Percentiles rank a stretch among this genome's conserved stretches.
Evolutionary conservation across 345 rosid genomes (phyloP).

Genomic region (Linum tenue): DNA sequence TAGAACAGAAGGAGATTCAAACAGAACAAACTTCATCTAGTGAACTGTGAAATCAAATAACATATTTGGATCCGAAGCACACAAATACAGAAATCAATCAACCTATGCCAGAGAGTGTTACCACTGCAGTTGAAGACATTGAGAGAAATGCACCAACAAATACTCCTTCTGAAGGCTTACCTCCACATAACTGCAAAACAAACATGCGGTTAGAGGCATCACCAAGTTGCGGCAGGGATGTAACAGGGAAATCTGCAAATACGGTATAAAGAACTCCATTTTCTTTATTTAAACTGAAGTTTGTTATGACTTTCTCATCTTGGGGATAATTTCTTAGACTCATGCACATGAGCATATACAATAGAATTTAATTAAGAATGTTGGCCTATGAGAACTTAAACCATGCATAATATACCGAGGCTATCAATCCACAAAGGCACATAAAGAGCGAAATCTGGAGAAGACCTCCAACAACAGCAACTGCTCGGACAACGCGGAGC

Average conservation of each 20-base stretch:
- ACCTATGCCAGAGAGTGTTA: constrained; percentile 14
- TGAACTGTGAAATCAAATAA: neutral
- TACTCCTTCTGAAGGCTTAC: constrained; percentile 78
- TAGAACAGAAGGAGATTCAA: neutral
- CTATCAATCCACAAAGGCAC: constrained; percentile 81
- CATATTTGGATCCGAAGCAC: neutral
- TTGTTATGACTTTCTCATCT: too few species aligned
- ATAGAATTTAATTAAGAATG: neutral
- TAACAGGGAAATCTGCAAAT: neutral
- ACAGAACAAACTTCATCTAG: neutral
- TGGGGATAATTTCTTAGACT: neutral
- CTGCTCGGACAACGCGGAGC: constrained; percentile 92
- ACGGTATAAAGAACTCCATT: neutral
- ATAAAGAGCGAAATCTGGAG: constrained; percentile 82
- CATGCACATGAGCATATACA: neutral
- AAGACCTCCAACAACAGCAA: constrained; percentile 86
- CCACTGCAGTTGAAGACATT: constrained; percentile 99
- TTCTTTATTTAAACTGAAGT: neutral
- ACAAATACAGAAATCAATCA: neutral
- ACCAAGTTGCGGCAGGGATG: neutral
- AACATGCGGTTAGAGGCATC: neutral
- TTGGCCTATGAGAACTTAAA: neutral
- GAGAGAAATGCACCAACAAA: constrained; percentile 86
- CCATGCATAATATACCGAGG: constrained; percentile 45
- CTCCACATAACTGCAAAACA: constrained; percentile 64